A percentile compares a stretch with the other conserved stretches of the same genome.
These are phyloP conservation scores for Glaciozyma antarctica DNA, from an alignment of 768 basidiomycete species.

Conservation along the genomic window DNA sequence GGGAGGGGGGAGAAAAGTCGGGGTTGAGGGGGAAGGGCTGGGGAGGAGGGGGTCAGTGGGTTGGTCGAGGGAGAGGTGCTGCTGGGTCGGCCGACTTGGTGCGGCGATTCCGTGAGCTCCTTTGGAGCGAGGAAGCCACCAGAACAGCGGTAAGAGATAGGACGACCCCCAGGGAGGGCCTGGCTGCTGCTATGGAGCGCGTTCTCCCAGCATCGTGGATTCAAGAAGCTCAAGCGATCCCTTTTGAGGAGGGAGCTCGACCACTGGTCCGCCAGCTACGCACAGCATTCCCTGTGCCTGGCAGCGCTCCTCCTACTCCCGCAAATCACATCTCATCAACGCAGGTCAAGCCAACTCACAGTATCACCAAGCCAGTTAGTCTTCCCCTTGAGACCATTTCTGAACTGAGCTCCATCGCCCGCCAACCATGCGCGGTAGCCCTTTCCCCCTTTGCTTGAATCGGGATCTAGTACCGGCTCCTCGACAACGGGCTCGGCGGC, in stretches of 20 bases:
- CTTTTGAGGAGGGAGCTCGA: too few relatives aligned
- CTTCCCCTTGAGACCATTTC: conserved; percentile 5
- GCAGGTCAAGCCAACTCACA: conserved; percentile 6
- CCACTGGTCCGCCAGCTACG: not conserved
- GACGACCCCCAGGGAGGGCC: too few relatives aligned
- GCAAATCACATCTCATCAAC: too few relatives aligned
- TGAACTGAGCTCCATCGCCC: conserved; percentile 23
- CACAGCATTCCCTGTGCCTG: not conserved
- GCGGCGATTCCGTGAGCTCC: not conserved
- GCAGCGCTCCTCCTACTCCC: not conserved
- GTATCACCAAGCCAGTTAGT: conserved; percentile 32
- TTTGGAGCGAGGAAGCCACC: not conserved
- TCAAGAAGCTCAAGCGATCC: too few relatives aligned
- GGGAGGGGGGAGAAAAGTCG: conserved; percentile 68
- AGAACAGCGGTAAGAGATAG: too few relatives aligned
- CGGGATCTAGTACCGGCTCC: not conserved
- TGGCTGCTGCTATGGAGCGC: too few relatives aligned
- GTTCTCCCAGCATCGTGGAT: too few relatives aligned
- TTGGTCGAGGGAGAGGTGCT: not conserved
- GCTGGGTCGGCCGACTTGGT: not conserved
- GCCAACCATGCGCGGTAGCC: conserved; percentile 26
- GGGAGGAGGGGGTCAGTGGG: not conserved
- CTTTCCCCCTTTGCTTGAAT: not conserved
- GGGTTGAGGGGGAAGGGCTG: conserved; percentile 82
- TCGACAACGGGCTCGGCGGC: not conserved